phyloP scores from a whole-genome alignment of 306 rosid species.

The Hippophae rhamnoides region DNA sequence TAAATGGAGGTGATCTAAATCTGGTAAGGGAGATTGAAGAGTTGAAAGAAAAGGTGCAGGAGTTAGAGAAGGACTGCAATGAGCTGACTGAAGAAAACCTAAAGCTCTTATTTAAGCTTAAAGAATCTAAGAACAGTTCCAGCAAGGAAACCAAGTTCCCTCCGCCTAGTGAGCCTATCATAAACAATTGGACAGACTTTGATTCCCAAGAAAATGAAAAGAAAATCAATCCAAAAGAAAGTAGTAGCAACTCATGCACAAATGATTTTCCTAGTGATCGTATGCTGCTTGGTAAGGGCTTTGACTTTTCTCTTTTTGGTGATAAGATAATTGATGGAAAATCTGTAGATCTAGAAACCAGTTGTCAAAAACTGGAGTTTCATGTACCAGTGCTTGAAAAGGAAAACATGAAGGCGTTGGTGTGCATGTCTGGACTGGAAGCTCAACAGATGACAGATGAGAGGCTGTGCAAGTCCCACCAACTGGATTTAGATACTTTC shows the following conservation, averaged over 20 bases:
- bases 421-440: slow-evolving; percentile 18
- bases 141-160: slow-evolving; percentile 17
- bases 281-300: slow-evolving; percentile 20
- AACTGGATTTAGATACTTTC: slow-evolving; percentile 22
- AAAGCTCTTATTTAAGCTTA: slow-evolving; percentile 76
- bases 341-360: slow-evolving; percentile 26
- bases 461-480: slow-evolving; percentile 14
- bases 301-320: slow-evolving; percentile 26
- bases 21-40: slow-evolving; percentile 46
- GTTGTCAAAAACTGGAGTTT: slow-evolving; percentile 22
- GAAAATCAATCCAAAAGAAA: slow-evolving; percentile 26
- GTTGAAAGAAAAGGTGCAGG: slow-evolving; percentile 69
- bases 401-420: slow-evolving; percentile 21
- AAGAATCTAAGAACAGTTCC: slow-evolving; percentile 44
- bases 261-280: slow-evolving; percentile 30
- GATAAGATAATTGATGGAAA: slow-evolving; percentile 29
- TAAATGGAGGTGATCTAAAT: slow-evolving; percentile 35
- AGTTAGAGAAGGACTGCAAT: slow-evolving; percentile 83
- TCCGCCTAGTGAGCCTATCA: slow-evolving; percentile 23
- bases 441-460: slow-evolving; percentile 20
- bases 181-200: slow-evolving; percentile 33
- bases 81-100: slow-evolving; percentile 94
- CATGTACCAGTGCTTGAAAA: slow-evolving; percentile 25
- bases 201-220: slow-evolving; percentile 40
- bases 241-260: slow-evolving; percentile 24